Conservation (phyloP, 352 stramenopile genomes). For the Phytophthora ramorum region DNA sequence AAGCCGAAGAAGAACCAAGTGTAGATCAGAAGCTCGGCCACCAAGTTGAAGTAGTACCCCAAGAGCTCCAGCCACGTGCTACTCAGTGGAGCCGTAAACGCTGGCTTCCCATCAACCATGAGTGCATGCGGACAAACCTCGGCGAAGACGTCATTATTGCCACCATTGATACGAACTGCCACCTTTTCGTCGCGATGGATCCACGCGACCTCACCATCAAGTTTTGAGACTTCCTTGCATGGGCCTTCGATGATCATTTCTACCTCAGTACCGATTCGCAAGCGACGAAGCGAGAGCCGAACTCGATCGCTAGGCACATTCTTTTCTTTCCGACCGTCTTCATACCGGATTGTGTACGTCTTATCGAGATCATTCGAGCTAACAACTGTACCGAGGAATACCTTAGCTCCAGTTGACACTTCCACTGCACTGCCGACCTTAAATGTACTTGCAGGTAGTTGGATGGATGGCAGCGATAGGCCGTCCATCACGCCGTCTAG, state of each 20-base stretch:
- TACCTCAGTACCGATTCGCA: constrained; percentile 70
- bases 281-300: constrained; percentile 57
- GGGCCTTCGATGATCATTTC: constrained; percentile 79
- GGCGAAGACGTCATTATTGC: constrained; percentile 74
- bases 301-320: constrained; percentile 57
- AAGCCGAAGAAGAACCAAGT: constrained; percentile 69
- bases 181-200: constrained; percentile 79
- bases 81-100: constrained; percentile 65
- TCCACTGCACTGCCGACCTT: constrained; percentile 58
- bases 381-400: constrained; percentile 55
- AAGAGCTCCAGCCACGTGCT: constrained; percentile 69
- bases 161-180: constrained; percentile 61
- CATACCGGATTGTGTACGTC: constrained; percentile 65
- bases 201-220: constrained; percentile 78
- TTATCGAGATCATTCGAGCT: constrained; percentile 50
- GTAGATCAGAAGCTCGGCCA: constrained; percentile 54
- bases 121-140: constrained; percentile 70
- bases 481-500: constrained; percentile 39
- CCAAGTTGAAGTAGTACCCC: constrained; percentile 65
- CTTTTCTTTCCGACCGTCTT: constrained; percentile 69
- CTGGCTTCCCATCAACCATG: constrained; percentile 67
- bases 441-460: constrained; percentile 41
- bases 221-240: constrained; percentile 73
- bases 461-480: constrained; percentile 43
- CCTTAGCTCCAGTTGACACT: constrained; percentile 47